These are phyloP conservation scores for Lodderomyces margitis DNA, from an alignment of 1,139 yeast species.

Conservation along the genomic window DNA sequence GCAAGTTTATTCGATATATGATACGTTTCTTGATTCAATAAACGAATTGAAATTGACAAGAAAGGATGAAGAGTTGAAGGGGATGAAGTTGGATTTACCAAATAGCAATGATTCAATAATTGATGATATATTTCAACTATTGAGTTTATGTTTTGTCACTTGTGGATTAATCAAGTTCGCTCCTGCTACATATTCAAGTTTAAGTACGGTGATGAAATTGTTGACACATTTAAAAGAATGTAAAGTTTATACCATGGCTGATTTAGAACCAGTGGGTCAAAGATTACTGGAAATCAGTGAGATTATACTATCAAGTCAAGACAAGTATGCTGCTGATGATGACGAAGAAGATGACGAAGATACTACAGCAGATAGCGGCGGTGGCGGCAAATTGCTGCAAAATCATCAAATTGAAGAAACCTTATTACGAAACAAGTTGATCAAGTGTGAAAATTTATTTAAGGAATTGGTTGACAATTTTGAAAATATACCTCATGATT, in stretches of 20 bases:
- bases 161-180: constrained; percentile 89
- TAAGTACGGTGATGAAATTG: constrained; percentile 79
- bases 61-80: constrained; percentile 48
- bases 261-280: constrained; percentile 69
- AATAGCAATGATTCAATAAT: constrained; percentile 64
- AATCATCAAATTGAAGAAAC: constrained; percentile 54
- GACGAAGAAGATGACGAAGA: constrained; percentile 14
- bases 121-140: constrained; percentile 85
- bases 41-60: constrained; percentile 51
- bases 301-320: constrained; percentile 52
- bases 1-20: constrained; percentile 58
- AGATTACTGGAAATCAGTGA: constrained; percentile 66
- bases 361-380: constrained; percentile 17
- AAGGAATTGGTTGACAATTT: constrained; percentile 51
- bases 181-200: constrained; percentile 89
- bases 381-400: constrained; percentile 9
- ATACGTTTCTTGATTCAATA: constrained; percentile 48
- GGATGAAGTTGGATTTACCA: constrained; percentile 37
- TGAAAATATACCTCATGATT: constrained; percentile 54
- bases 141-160: constrained; percentile 82
- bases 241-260: constrained; percentile 79
- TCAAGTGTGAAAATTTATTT: constrained; percentile 56
- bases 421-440: constrained; percentile 57
- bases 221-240: constrained; percentile 80
- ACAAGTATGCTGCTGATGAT: constrained; percentile 28